Conservation (phyloP, 495 filamentous ascomycete species). For the Aspergillus hancockii region DNA sequence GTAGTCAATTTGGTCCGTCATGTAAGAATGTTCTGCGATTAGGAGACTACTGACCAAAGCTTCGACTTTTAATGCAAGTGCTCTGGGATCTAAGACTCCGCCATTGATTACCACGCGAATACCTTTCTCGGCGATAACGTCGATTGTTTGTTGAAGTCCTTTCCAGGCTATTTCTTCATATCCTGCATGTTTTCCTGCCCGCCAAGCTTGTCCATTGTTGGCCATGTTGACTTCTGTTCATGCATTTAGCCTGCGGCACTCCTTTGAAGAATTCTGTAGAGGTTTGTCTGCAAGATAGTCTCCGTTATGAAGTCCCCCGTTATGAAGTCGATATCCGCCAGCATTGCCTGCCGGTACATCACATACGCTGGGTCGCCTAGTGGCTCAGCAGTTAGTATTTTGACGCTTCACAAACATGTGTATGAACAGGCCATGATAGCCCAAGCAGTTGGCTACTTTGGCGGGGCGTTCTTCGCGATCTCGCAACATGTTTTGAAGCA, state of each 20-base stretch:
- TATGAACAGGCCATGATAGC: slow-evolving; percentile 35
- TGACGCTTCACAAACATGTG: not conserved
- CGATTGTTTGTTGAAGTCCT: slow-evolving; percentile 43
- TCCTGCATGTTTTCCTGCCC: slow-evolving; percentile 37
- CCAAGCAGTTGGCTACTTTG: slow-evolving; percentile 51
- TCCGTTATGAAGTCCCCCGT: slow-evolving; percentile 59
- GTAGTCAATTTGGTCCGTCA: not conserved
- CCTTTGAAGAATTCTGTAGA: not conserved
- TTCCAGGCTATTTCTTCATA: slow-evolving; percentile 48
- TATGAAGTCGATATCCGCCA: slow-evolving; percentile 54
- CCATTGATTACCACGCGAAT: slow-evolving; percentile 50
- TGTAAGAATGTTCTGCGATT: not conserved
- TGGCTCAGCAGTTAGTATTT: not conserved
- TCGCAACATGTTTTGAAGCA: slow-evolving; percentile 14
- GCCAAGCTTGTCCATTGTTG: slow-evolving; percentile 43
- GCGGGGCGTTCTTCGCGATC: slow-evolving; percentile 34
- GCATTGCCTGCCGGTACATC: slow-evolving; percentile 45
- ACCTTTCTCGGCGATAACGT: slow-evolving; percentile 41
- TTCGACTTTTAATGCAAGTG: slow-evolving; percentile 39
- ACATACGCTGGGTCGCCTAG: slow-evolving; percentile 45
- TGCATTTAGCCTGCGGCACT: slow-evolving; percentile 1
- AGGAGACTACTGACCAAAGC: slow-evolving; percentile 28
- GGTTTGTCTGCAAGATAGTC: slow-evolving; percentile 53
- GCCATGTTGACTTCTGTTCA: slow-evolving; percentile 45
- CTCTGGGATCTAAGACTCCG: slow-evolving; percentile 44